Evolutionary conservation across 495 filamentous ascomycete genomes (phyloP), one percentile per base, ranked within the genome.

Genomic region (Corynascus novoguineensis): DNA sequence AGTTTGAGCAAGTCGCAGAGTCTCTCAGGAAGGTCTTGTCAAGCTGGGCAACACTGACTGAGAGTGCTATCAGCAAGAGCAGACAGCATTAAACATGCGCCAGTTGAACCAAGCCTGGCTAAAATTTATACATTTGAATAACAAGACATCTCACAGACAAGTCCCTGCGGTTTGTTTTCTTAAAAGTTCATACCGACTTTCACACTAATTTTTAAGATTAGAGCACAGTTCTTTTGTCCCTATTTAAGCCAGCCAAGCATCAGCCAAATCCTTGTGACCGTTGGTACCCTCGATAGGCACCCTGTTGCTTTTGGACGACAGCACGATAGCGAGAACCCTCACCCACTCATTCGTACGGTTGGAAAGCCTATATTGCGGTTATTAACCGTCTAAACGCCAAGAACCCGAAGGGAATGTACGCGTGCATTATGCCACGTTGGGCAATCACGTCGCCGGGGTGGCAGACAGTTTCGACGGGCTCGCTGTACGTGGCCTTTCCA

Each of bases 401-500:
- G 10, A 34, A 3, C 28, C 3, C 14, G 10, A 7, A 3, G 19
- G 46, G 28, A 21, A 49, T 29, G 28, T 7, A 49, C 46, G 46
- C 46, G 14, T 49, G 46, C 28, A 49, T 49, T 29, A 49, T 49
- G 4, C 46, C 46, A 2, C 46, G 27, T 29, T 49, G 46, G n/a
- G 46, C 46, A 6, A 49, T 29, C 3, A 49, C 46, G 8, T 49
- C 46, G n/a, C 46, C 46, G n/a, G 46, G 19, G 17, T 22, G 28
- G 46, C 46, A 49, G n/a, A 49, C 27, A 2, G 46, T 49, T 29
- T 49, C 46, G n/a, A 49, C 46, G 28, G 46, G 15, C 28, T 49
- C 46, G n/a, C 46, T 29, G 28, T 32, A 34, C n/a, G 46, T 49
- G 4, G 46, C 46, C 15, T 32, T 34, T 5, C 46, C 46, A 4